These are phyloP conservation scores for Fusarium luffae DNA, from an alignment of 2,329 filamentous ascomycete genomes.

Conservation along the genomic window DNA sequence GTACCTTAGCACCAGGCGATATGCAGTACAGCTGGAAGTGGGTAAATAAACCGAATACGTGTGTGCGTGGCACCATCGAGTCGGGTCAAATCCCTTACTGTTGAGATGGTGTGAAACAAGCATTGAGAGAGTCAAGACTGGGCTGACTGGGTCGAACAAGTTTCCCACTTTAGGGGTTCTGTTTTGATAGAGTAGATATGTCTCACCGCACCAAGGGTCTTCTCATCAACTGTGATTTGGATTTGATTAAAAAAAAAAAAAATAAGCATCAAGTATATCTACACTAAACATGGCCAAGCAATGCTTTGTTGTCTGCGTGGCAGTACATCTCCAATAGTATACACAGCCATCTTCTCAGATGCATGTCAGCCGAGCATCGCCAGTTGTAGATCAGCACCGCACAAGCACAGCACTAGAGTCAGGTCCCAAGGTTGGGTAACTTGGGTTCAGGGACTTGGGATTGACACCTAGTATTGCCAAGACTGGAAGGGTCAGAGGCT, in stretches of 20 bases:
- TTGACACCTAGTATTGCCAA: constrained; percentile 36
- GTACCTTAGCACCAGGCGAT: neutral
- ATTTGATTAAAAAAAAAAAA: neutral
- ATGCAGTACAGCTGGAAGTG: constrained; percentile 8
- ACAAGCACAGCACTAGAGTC: constrained; percentile 26
- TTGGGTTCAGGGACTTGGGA: constrained; percentile 35
- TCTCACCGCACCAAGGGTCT: neutral
- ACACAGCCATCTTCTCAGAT: constrained; percentile 32
- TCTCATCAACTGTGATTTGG: neutral
- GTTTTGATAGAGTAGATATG: neutral
- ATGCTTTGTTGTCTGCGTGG: neutral
- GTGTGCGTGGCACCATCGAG: constrained; percentile 33
- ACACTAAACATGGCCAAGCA: constrained; percentile 1
- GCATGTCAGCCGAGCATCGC: constrained; percentile 40
- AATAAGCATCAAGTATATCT: constrained; percentile 18
- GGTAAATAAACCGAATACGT: constrained; percentile 29
- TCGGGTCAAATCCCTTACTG: constrained; percentile 26
- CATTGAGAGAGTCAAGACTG: constrained; percentile 14
- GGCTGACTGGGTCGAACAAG: constrained; percentile 12
- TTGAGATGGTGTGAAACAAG: constrained; percentile 35
- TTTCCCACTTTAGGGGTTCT: neutral
- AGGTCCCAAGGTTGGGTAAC: constrained; percentile 32
- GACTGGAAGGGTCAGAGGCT: constrained; percentile 28
- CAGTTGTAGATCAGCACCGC: constrained; percentile 32
- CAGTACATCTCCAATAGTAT: neutral